Evolutionary conservation across 2,329 filamentous ascomycete genomes (phyloP), one percentile per base, ranked within the genome.

Genomic region (Fusarium sp.): DNA sequence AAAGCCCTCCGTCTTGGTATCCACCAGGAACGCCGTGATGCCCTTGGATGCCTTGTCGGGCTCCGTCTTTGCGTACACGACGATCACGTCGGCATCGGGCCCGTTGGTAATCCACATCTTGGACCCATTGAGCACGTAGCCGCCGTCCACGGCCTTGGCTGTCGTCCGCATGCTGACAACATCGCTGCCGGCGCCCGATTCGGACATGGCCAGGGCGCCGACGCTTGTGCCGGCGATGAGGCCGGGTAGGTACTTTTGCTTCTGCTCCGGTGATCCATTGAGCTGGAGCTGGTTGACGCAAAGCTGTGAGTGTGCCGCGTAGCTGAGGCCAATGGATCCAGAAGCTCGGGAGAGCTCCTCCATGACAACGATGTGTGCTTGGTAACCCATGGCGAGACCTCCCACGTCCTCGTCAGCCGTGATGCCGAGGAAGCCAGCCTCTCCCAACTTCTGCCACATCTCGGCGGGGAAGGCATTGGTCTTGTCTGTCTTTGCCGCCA

Each of bases 61-160:
- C 67, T 92, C 89, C 1, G 96, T 98, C 87, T 98, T 98, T 63
- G 96, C 96, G 82, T 99, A 99, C n/a, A 99, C 95, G 64, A 99
- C 91, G 65, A 98, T 92, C 47, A 93, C 88, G 82, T 98, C 90
- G n/a, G 97, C 97, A 81, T 98, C 95, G 1, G 96, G 96, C 6
- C 96, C 94, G 84, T 99, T 99, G 71, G 96, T 99, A 81, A 99
- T 99, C 96, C 96, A 99, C 96, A 98, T 98, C 88, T 99, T 98
- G 70, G 92, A 94, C 35, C 95, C 96, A 79, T 95, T 95, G 65
- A 99, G 86, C 22, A 95, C 72, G 82, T 93, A 98, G 31, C 96
- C 96, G 38, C 95, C 95, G 78, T 97, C 93, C 13, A 94, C 93
- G 73, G 90, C 88, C 81, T 91, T 93, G 0, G 95, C 96, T 4